A percentile compares a stretch with the other conserved stretches of the same genome.
These are phyloP conservation scores for Chalara sp. DNA, from an alignment of 2,329 filamentous ascomycete species.

Conservation along the genomic window DNA sequence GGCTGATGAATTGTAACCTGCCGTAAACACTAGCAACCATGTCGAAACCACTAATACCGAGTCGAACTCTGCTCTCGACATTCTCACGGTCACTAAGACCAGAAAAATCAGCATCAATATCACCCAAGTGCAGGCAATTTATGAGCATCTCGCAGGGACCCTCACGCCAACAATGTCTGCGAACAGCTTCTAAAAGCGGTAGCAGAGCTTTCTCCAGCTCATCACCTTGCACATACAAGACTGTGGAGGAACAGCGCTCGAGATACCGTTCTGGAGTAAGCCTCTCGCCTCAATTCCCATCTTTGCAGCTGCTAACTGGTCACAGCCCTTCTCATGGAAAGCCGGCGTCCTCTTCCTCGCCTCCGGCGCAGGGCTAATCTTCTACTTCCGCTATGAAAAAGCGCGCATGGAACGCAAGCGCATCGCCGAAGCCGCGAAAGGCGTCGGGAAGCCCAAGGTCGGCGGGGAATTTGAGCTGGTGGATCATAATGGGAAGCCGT, in stretches of 20 bases:
- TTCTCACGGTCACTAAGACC: constrained; percentile 12
- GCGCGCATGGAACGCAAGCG: constrained; percentile 81
- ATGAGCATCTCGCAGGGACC: constrained; percentile 2
- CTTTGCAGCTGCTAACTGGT: neutral
- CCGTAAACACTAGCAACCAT: constrained; percentile 3
- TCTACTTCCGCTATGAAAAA: constrained; percentile 94
- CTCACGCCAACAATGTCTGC: constrained; percentile 2
- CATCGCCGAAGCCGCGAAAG: constrained; percentile 87
- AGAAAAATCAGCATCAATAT: constrained; percentile 1
- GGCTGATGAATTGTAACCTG: too few relatives aligned
- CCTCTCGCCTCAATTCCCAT: neutral
- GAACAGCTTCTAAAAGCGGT: neutral
- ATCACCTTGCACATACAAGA: constrained; percentile 20
- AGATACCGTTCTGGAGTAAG: constrained; percentile 25
- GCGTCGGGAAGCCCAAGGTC: constrained; percentile 86
- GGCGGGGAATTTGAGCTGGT: constrained; percentile 78
- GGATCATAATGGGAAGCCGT: constrained; percentile 73
- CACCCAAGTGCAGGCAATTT: constrained; percentile 9
- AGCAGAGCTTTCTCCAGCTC: constrained; percentile 13
- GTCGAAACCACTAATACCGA: constrained; percentile 21
- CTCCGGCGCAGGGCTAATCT: constrained; percentile 69
- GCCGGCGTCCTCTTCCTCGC: constrained; percentile 78
- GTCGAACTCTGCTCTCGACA: constrained; percentile 15
- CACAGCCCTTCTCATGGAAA: constrained; percentile 86
- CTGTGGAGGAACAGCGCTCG: constrained; percentile 25